Evolutionary conservation across 2,329 filamentous ascomycete species (phyloP), one percentile per base, ranked within the genome.

Genomic region (Monosporascus sp.): DNA sequence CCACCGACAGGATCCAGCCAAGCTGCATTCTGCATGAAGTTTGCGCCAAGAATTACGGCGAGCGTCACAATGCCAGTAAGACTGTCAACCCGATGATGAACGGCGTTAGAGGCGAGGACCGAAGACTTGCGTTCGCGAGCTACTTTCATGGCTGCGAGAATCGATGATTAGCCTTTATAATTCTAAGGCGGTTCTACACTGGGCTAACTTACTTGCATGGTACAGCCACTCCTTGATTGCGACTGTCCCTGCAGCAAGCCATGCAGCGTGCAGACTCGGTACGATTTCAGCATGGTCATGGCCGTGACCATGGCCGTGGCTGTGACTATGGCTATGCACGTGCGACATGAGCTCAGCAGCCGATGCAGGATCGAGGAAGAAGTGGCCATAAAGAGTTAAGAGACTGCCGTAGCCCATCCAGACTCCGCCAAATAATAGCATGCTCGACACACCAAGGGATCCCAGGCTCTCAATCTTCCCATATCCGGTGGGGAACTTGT

Each of bases 381-480:
- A 85, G 65, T 91, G 86, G 20, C 82, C 82, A 59, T 90, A 86
- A 25, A 94, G 75, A 41, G 84, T 81, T 61, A 86, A 74, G 52
- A 84, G 77, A 63, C 87, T 88, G 71, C 88, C 87, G 72, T 88
- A 83, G 58, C 91, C 91, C 88, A 99, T 97, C 70, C 95, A 91
- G 57, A 96, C 74, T 49, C 94, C 94, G 57, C 94, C 94, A 48
- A 87, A 84, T 2, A 99, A 81, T 63, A 99, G 78, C 74, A 99
- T 88, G 58, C 91, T 86, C 62, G 92, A 97, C 36, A 99, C 94
- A 17, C 93, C 94, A 54, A 99, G 75, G 22, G 91, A 94, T 20
- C 94, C 94, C 67, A 99, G 74, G 65, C 91, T 96, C 77, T 99
- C 94, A n/a, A 99, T 83, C 76, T 99, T 99, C 67, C 94, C 94